Base-by-base conservation (phyloP, 2,329 filamentous ascomycete species). In the Aspergillus sp. region DNA sequence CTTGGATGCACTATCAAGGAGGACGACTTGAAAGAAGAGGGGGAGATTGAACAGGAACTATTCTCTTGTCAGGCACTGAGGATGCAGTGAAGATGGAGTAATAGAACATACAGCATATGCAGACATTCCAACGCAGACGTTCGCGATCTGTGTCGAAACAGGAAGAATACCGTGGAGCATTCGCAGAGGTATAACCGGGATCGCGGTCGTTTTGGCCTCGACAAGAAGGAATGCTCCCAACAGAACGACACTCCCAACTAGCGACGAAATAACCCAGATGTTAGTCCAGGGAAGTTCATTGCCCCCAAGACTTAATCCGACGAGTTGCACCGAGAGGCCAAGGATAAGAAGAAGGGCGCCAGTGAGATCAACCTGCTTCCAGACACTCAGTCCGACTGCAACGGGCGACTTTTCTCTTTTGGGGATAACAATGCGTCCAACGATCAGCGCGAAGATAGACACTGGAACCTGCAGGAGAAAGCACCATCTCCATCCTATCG, bases 381-480 rank as follows among this genome's bases (percentile, higher is more conserved):
- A 85, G 1, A 81, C 71, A 0, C 75, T 74, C 26, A 34, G 17
- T 24, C 42, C 42, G 20, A 20, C 26, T n/a, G 11, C 13, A 4
- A 8, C 4, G 8, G 15, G 34, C 7, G 26, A 15, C 22, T 39
- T 57, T 50, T 3, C 71, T 78, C 54, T 61, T 2, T 84, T 77
- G 51, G 78, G 72, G 42, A 88, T 75, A 1, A 85, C 83, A 2
- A 83, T 62, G 34, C 76, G 77, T 0, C 84, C 85, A 11, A 84
- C 72, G 0, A 80, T 39, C 1, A 87, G 74, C 0, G 84, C 85
- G n/a, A 82, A 63, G 2, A 80, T 58, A 0, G 84, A 86, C 0
- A 88, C 68, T 0, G 86, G 86, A 0, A 86, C 82, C 64, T 89
- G 86, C 2, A 86, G 73, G 3, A 86, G 66, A 58, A 89, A 89